phyloP scores from a whole-genome alignment of 2,329 filamentous ascomycete genomes.

The Stachybotrys echinatus region DNA sequence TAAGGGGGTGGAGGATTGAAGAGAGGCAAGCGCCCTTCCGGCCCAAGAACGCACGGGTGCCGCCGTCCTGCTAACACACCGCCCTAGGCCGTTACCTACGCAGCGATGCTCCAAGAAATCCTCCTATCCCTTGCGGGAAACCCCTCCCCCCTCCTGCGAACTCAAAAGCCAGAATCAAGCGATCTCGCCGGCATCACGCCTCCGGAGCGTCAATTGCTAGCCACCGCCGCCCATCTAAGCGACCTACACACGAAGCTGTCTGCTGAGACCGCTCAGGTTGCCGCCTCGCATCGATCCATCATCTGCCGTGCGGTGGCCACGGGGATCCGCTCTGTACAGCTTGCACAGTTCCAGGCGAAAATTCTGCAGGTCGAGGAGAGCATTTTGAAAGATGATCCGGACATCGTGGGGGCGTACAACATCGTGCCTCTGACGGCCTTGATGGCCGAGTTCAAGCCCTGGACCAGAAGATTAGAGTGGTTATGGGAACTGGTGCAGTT shows the following conservation, averaged over 20 bases:
- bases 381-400: conserved; percentile 71
- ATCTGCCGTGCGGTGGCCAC: conserved; percentile 85
- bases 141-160: conserved; percentile 77
- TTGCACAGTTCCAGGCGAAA: conserved; percentile 75
- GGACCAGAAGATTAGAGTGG: conserved; percentile 83
- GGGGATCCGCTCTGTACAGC: conserved; percentile 67
- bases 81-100: not conserved
- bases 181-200: conserved; percentile 57
- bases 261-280: conserved; percentile 60
- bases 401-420: conserved; percentile 82
- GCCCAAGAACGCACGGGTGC: not conserved
- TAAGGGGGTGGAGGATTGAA: conserved; percentile 27
- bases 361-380: conserved; percentile 78
- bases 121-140: conserved; percentile 93
- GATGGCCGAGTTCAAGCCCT: conserved; percentile 78
- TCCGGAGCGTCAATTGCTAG: conserved; percentile 76
- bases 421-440: conserved; percentile 88
- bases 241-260: conserved; percentile 71
- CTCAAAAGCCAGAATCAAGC: conserved; percentile 39
- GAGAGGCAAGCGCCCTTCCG: conserved; percentile 14
- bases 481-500: conserved; percentile 69
- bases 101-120: conserved; percentile 91
- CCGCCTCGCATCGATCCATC: conserved; percentile 67
- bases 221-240: conserved; percentile 71
- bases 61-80: conserved; percentile 2